Evolutionary conservation across 331 rosid genomes (phyloP).

Genomic region (Stylosanthes scabra): DNA sequence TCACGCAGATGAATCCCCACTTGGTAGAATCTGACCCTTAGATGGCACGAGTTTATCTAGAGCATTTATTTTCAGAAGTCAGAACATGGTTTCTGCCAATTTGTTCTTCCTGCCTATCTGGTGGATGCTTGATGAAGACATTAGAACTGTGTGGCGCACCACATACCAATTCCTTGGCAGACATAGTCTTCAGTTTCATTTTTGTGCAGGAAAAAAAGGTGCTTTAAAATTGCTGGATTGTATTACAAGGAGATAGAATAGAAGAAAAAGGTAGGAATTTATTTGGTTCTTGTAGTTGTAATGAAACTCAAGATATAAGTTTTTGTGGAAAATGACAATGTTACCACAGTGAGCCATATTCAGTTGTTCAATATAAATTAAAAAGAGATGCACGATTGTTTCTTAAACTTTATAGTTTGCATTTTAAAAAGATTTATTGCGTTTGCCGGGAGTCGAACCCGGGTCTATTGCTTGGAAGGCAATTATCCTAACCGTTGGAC

Average conservation of each 20-base stretch:
- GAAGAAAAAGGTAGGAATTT: constrained; percentile 23
- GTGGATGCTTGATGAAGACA: constrained; percentile 29
- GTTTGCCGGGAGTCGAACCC: constrained; percentile 99
- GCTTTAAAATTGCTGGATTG: constrained; percentile 12
- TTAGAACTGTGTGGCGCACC: background rate
- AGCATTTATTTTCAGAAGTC: constrained; percentile 26
- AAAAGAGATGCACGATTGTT: too few species aligned
- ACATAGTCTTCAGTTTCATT: constrained; percentile 14
- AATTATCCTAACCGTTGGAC: constrained; percentile 99
- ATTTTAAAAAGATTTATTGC: constrained; percentile 39
- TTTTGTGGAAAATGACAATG: constrained; percentile 3
- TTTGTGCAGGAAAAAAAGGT: constrained; percentile 21
- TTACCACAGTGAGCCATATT: too few species aligned
- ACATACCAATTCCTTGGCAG: constrained; percentile 8
- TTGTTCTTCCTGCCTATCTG: constrained; percentile 3
- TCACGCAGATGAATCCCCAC: constrained; percentile 79
- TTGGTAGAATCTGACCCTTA: constrained; percentile 67
- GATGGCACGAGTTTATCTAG: constrained; percentile 22
- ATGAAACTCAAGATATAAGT: background rate
- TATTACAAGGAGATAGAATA: background rate
- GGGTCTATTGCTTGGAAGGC: constrained; percentile 99
- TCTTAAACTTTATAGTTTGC: too few species aligned
- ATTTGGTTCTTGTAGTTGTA: constrained; percentile 28
- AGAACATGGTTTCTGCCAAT: constrained; percentile 30
- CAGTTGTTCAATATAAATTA: background rate